phyloP scores from a whole-genome alignment of 495 filamentous ascomycete genomes.

The Cercophora scortea region DNA sequence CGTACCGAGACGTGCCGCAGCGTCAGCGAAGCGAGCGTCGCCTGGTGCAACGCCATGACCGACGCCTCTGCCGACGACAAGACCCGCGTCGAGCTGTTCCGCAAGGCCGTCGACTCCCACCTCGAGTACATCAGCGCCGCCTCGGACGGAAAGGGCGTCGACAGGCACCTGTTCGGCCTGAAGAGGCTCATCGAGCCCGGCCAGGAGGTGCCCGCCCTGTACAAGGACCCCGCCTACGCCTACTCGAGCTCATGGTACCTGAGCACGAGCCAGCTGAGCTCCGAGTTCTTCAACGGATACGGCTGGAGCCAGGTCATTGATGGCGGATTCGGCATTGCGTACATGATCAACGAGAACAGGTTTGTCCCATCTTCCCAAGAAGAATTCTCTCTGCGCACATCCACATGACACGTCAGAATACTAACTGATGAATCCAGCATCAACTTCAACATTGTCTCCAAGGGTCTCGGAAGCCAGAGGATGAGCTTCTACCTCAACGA shows the following conservation, averaged over 20 bases:
- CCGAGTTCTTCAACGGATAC: constrained; percentile 98
- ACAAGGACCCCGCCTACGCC: constrained; percentile 73
- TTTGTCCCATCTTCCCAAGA: constrained; percentile 23
- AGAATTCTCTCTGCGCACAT: constrained; percentile 2
- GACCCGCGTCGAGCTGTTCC: constrained; percentile 64
- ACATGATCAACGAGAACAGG: constrained; percentile 99
- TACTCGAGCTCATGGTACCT: constrained; percentile 90
- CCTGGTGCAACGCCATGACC: constrained; percentile 81
- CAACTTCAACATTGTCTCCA: constrained; percentile 97
- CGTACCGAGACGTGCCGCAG: constrained; percentile 93
- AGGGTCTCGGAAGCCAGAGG: constrained; percentile 79
- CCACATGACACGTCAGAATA: background rate
- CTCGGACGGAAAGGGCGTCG: constrained; percentile 85
- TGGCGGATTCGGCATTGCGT: constrained; percentile 92
- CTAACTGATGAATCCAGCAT: constrained; percentile 46
- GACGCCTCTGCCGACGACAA: constrained; percentile 54
- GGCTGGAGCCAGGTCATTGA: constrained; percentile 99
- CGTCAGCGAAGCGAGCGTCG: constrained; percentile 85
- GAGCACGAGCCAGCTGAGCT: constrained; percentile 80
- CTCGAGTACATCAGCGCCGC: constrained; percentile 85
- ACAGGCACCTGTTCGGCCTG: constrained; percentile 92
- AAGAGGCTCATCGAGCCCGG: constrained; percentile 82
- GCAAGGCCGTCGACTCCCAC: constrained; percentile 72
- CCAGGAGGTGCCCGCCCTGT: constrained; percentile 75
- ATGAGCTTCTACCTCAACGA: constrained; percentile 95